Conservation (phyloP, 2,329 filamentous ascomycete genomes). For the Sclerotinia sclerotiorum region DNA sequence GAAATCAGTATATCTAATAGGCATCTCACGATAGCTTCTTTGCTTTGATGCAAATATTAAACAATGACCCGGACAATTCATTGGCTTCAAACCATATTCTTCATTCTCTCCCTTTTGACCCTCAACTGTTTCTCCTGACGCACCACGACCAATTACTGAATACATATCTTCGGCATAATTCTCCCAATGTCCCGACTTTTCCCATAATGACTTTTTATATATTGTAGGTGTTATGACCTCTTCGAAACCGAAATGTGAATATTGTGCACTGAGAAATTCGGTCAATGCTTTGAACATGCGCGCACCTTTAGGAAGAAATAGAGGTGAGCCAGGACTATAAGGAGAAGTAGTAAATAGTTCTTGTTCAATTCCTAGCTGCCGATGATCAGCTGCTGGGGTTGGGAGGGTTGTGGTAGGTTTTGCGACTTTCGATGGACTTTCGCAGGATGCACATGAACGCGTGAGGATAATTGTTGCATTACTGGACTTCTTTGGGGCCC, state of each 20-base stretch:
- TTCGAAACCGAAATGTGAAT: conserved; percentile 79
- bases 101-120: conserved; percentile 56
- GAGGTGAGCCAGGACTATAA: conserved; percentile 82
- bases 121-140: conserved; percentile 39
- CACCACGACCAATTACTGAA: conserved; percentile 60
- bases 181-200: conserved; percentile 80
- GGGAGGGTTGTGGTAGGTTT: conserved; percentile 23
- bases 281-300: conserved; percentile 82
- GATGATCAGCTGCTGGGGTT: conserved; percentile 50
- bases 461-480: conserved; percentile 26
- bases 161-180: conserved; percentile 95
- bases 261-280: conserved; percentile 79
- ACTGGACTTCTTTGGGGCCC: conserved; percentile 8
- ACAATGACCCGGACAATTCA: conserved; percentile 92
- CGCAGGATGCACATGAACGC: conserved; percentile 40
- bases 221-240: conserved; percentile 89
- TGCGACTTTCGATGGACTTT: conserved; percentile 24
- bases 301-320: conserved; percentile 79
- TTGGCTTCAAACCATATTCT: conserved; percentile 83
- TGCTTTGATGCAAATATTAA: conserved; percentile 74
- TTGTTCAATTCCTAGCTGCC: conserved; percentile 62
- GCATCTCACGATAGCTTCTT: conserved; percentile 76
- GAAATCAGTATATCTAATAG: conserved; percentile 83
- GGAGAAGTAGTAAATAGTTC: conserved; percentile 76
- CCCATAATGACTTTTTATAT: conserved; percentile 86